Conservation (phyloP, 495 filamentous ascomycete genomes). For the Cercophora scortea region DNA sequence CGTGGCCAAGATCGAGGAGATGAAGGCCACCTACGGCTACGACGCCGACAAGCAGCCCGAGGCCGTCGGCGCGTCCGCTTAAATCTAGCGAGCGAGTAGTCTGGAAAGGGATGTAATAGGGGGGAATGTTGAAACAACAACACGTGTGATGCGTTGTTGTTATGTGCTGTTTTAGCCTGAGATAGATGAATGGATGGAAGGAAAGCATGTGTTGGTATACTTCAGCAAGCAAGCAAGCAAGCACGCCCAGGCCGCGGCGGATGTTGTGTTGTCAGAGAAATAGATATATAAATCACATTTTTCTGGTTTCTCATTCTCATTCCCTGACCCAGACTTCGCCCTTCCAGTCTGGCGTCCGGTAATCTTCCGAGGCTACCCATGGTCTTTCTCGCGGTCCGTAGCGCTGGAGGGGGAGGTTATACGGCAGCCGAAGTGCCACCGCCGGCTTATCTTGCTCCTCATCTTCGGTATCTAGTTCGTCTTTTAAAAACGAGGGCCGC, state of each 20-base stretch:
- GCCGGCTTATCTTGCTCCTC: slow-evolving; percentile 16
- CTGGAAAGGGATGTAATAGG: not conserved
- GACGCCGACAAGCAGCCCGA: slow-evolving; percentile 47
- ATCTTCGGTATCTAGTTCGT: slow-evolving; percentile 20
- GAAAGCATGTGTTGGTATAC: too few relatives aligned
- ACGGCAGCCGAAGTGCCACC: slow-evolving; percentile 74
- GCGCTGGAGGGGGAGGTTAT: slow-evolving; percentile 64
- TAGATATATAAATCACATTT: too few relatives aligned
- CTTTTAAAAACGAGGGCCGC: slow-evolving; percentile 59
- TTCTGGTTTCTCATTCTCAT: not conserved
- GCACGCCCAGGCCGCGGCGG: too few relatives aligned
- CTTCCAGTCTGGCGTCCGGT: slow-evolving; percentile 61
- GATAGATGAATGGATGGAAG: too few relatives aligned
- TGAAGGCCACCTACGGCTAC: slow-evolving; percentile 63
- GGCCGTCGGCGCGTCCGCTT: slow-evolving; percentile 32
- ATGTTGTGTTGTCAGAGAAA: too few relatives aligned
- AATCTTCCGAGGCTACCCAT: slow-evolving; percentile 65
- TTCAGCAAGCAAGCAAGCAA: too few relatives aligned
- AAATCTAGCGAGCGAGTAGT: not conserved
- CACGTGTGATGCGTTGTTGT: too few relatives aligned
- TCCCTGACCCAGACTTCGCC: slow-evolving; percentile 33
- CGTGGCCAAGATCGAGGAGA: slow-evolving; percentile 56
- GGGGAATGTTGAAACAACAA: too few relatives aligned
- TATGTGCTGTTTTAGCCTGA: too few relatives aligned
- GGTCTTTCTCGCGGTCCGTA: slow-evolving; percentile 60